Conservation (phyloP, 1,284 basidiomycete genomes). For the Tremellales sp. region DNA sequence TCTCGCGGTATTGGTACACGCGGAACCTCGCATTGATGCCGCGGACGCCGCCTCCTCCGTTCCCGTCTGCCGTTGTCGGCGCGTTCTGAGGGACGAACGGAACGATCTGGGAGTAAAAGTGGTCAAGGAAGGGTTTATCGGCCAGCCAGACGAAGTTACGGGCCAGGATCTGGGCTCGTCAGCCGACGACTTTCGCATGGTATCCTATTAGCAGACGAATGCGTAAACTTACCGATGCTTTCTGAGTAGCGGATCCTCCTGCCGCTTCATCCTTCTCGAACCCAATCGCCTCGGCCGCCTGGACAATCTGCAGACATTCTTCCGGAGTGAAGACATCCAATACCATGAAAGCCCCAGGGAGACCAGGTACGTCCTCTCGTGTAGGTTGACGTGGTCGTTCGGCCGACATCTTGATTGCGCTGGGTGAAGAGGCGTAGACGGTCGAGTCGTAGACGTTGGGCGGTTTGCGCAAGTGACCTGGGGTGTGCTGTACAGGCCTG, state of each 20-base stretch:
- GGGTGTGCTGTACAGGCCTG: constrained; percentile 40
- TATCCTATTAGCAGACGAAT: neutral
- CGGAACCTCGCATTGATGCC: constrained; percentile 56
- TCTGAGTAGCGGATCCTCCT: constrained; percentile 50
- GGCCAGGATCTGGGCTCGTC: constrained; percentile 43
- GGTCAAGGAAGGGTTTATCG: constrained; percentile 50
- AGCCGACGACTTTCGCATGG: neutral
- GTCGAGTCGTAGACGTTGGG: constrained; percentile 55
- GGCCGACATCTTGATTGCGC: constrained; percentile 44
- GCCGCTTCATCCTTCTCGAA: constrained; percentile 55
- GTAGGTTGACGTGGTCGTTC: constrained; percentile 20
- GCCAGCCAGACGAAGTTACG: constrained; percentile 59
- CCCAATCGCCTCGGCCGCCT: constrained; percentile 52
- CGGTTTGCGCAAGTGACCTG: constrained; percentile 49
- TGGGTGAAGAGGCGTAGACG: constrained; percentile 51
- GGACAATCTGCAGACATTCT: constrained; percentile 53
- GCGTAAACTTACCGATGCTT: constrained; percentile 46
- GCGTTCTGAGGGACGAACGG: constrained; percentile 48
- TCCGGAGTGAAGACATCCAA: constrained; percentile 52
- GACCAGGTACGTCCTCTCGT: constrained; percentile 45
- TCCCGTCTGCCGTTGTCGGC: constrained; percentile 30
- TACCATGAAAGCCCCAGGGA: constrained; percentile 53
- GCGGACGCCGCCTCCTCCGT: constrained; percentile 51
- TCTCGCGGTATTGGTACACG: constrained; percentile 54
- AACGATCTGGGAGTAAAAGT: constrained; percentile 51